phyloP scores from a whole-genome alignment of 2,329 filamentous ascomycete species.

The Fusarium sp. region DNA sequence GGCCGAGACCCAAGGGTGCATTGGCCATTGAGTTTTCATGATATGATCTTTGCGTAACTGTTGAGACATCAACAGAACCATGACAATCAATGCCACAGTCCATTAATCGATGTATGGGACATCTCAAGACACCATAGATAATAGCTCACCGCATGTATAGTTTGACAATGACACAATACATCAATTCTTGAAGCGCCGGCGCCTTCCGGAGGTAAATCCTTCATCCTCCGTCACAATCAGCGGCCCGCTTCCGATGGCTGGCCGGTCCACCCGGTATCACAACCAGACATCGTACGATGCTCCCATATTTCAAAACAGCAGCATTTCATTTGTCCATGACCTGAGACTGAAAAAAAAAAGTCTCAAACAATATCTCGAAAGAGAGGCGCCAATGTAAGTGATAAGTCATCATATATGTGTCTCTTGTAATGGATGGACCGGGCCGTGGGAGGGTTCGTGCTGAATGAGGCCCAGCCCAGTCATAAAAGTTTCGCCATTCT shows the following conservation, averaged over 20 bases:
- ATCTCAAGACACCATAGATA: background rate
- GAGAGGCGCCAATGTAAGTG: background rate
- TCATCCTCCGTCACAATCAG: slow-evolving; percentile 17
- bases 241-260: slow-evolving; percentile 42
- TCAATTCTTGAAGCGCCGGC: background rate
- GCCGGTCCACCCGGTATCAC: slow-evolving; percentile 35
- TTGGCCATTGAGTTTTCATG: background rate
- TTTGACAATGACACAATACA: background rate
- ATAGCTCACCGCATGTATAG: background rate
- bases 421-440: slow-evolving; percentile 22
- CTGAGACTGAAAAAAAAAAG: background rate
- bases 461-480: background rate
- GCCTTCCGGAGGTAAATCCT: slow-evolving; percentile 9
- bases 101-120: background rate
- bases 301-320: background rate
- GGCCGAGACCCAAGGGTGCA: background rate
- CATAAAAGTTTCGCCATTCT: slow-evolving; percentile 12
- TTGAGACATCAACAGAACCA: background rate
- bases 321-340: background rate
- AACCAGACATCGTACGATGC: slow-evolving; percentile 41
- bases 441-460: slow-evolving; percentile 12
- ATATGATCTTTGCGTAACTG: slow-evolving; percentile 2
- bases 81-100: background rate
- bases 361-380: background rate
- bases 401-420: slow-evolving; percentile 11